Evolutionary conservation across 371 early-diverging fungal species (phyloP).

Genomic region (Saksenaea oblongispora): DNA sequence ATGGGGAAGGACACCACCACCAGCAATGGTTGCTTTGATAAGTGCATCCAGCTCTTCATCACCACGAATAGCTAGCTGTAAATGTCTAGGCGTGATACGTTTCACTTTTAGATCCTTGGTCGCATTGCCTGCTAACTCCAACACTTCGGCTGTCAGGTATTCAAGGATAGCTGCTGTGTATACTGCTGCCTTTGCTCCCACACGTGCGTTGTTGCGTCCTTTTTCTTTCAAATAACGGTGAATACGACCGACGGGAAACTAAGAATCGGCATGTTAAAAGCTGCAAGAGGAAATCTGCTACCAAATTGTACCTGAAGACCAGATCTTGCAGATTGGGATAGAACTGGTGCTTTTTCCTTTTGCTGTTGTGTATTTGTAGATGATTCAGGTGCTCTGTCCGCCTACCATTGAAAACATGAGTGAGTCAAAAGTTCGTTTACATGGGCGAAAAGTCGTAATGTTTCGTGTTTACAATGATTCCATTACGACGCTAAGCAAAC

Average conservation of each 20-base stretch:
- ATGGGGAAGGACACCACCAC: slow-evolving; percentile 83
- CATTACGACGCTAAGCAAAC: not conserved
- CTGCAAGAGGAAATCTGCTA: not conserved
- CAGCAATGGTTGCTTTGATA: slow-evolving; percentile 89
- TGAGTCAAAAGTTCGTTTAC: not conserved
- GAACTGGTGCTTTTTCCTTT: slow-evolving; percentile 54
- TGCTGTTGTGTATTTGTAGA: slow-evolving; percentile 26
- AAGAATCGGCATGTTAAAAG: not conserved
- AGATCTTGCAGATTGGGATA: slow-evolving; percentile 67
- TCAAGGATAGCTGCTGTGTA: slow-evolving; percentile 90
- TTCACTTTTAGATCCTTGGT: slow-evolving; percentile 89
- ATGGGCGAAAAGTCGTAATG: not conserved
- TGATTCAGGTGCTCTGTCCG: slow-evolving; percentile 42
- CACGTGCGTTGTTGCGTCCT: slow-evolving; percentile 78
- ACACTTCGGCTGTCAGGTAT: slow-evolving; percentile 89
- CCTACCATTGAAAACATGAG: slow-evolving; percentile 20
- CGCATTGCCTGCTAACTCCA: slow-evolving; percentile 92
- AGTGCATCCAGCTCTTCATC: slow-evolving; percentile 89
- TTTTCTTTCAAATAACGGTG: slow-evolving; percentile 86
- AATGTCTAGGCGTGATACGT: slow-evolving; percentile 87
- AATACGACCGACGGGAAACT: slow-evolving; percentile 90
- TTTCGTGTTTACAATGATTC: not conserved
- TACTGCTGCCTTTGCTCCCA: slow-evolving; percentile 90
- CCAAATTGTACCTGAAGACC: slow-evolving; percentile 58
- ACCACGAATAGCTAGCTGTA: slow-evolving; percentile 90